Conservation (phyloP, 495 filamentous ascomycete species). For the Hypoxylon intermedium region DNA sequence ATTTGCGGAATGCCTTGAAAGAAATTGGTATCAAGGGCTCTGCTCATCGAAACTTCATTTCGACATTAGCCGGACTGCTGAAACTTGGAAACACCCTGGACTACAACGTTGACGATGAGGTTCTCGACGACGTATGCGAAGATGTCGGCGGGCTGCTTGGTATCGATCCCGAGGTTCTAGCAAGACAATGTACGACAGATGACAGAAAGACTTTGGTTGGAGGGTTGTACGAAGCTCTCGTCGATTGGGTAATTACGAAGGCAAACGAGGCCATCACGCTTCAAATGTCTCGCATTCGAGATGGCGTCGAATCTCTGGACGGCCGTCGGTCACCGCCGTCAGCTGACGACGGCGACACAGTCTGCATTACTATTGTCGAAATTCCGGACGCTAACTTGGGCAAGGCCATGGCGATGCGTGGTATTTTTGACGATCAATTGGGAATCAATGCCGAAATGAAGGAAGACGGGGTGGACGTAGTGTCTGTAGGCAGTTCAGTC, state of each 20-base stretch:
- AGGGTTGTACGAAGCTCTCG: constrained; percentile 90
- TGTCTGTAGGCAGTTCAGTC: constrained; percentile 74
- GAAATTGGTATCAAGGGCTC: constrained; percentile 91
- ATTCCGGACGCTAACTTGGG: constrained; percentile 79
- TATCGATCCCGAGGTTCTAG: constrained; percentile 83
- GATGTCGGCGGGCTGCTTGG: constrained; percentile 87
- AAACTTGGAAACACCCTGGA: constrained; percentile 91
- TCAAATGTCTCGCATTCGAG: constrained; percentile 69
- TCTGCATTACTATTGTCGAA: constrained; percentile 87
- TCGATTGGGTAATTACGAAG: constrained; percentile 90
- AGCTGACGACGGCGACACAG: constrained; percentile 77
- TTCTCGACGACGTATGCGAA: constrained; percentile 84
- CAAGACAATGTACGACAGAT: constrained; percentile 77
- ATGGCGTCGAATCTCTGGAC: constrained; percentile 69
- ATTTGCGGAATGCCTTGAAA: constrained; percentile 83
- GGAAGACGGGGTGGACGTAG: constrained; percentile 82
- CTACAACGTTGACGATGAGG: constrained; percentile 84
- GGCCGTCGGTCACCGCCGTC: constrained; percentile 66
- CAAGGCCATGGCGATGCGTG: constrained; percentile 83
- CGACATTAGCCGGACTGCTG: constrained; percentile 81
- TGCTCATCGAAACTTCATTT: constrained; percentile 78
- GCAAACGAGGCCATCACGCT: constrained; percentile 86
- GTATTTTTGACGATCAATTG: constrained; percentile 87
- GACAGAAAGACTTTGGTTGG: constrained; percentile 83
- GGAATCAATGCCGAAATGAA: constrained; percentile 98